A percentile compares a stretch with the other conserved stretches of the same genome.
Conservation (phyloP, 768 basidiomycete species). For the Aureoboletus auriporus region DNA sequence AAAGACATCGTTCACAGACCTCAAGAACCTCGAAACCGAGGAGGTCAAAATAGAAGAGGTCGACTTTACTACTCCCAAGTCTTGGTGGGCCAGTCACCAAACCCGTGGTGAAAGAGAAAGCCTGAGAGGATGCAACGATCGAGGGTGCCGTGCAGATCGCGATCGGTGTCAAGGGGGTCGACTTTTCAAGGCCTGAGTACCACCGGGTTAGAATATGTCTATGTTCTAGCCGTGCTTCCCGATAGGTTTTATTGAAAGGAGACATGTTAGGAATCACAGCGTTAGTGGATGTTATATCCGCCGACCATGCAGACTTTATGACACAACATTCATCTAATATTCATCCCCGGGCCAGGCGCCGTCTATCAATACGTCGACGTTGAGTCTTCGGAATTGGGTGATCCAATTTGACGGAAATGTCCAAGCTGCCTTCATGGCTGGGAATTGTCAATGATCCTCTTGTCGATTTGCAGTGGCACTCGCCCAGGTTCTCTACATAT, state of each 20-base stretch:
- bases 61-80: slow-evolving; percentile 64
- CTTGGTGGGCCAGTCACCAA: slow-evolving; percentile 35
- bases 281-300: slow-evolving; percentile 99
- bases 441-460: no score
- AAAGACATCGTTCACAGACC: slow-evolving; percentile 68
- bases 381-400: no score
- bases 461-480: no score
- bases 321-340: no score
- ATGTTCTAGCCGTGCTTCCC: slow-evolving; percentile 14
- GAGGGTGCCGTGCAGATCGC: slow-evolving; percentile 90
- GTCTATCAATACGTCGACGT: no score
- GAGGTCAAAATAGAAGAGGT: slow-evolving; percentile 64
- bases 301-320: no score
- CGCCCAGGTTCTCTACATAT: no score
- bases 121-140: slow-evolving; percentile 77
- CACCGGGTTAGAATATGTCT: not conserved
- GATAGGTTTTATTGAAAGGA: slow-evolving; percentile 90
- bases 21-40: slow-evolving; percentile 66
- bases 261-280: slow-evolving; percentile 99
- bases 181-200: slow-evolving; percentile 81
- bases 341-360: no score
- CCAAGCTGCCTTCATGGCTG: no score
- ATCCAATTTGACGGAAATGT: no score
- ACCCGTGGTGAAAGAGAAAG: slow-evolving; percentile 51
- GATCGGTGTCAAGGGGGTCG: slow-evolving; percentile 92